These are phyloP conservation scores for Incumbomyces lentus DNA, from an alignment of 2,329 filamentous ascomycete genomes.

Conservation along the genomic window DNA sequence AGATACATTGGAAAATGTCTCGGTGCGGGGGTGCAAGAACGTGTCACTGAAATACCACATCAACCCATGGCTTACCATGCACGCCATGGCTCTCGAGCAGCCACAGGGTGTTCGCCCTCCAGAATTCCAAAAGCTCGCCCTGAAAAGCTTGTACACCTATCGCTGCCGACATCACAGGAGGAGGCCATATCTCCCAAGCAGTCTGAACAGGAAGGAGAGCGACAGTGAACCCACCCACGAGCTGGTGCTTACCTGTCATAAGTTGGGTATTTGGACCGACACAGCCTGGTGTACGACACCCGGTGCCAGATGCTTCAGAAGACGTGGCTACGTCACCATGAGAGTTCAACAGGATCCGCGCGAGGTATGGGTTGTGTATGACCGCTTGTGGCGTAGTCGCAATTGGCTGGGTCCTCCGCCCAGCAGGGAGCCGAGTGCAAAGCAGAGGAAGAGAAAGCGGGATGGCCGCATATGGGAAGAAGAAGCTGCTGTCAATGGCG, in stretches of 20 bases:
- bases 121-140: constrained; percentile 37
- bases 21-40: constrained; percentile 53
- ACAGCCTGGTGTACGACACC: constrained; percentile 52
- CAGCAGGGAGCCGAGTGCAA: constrained; percentile 11
- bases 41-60: constrained; percentile 56
- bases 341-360: constrained; percentile 44
- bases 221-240: constrained; percentile 53
- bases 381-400: constrained; percentile 48
- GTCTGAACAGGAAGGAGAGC: constrained; percentile 45
- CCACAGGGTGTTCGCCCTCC: constrained; percentile 15
- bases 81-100: constrained; percentile 31
- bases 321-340: constrained; percentile 47
- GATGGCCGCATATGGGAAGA: constrained; percentile 49
- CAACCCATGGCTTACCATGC: constrained; percentile 46
- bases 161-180: constrained; percentile 53
- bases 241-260: constrained; percentile 48
- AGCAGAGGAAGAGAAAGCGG: constrained; percentile 22
- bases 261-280: constrained; percentile 51
- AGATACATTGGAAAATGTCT: constrained; percentile 48
- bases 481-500: constrained; percentile 44
- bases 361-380: constrained; percentile 54
- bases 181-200: constrained; percentile 48
- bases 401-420: constrained; percentile 44
- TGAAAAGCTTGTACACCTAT: constrained; percentile 52
- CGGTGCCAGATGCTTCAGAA: constrained; percentile 44